A percentile compares a stretch with the other conserved stretches of the same genome.
phyloP scores from a whole-genome alignment of 371 early-diverging fungal species.

The Vairimorpha ceranae region DNA sequence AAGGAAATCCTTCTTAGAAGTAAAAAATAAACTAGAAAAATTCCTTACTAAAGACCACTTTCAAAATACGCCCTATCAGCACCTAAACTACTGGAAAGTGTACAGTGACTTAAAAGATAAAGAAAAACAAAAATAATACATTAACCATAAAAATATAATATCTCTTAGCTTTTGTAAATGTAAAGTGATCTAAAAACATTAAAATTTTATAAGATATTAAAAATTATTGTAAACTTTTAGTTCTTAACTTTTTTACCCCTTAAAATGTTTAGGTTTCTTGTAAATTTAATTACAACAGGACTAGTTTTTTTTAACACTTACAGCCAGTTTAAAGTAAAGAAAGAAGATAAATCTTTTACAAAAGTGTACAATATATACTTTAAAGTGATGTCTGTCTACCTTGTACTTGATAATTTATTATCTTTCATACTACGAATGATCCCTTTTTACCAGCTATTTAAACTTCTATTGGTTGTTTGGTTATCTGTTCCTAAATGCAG shows the following conservation, averaged over 20 bases:
- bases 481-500: slow-evolving; percentile 40
- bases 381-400: slow-evolving; percentile 37
- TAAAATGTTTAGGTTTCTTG: slow-evolving; percentile 33
- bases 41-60: slow-evolving; percentile 16
- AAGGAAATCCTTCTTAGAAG: neutral
- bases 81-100: slow-evolving; percentile 1
- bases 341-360: slow-evolving; percentile 19
- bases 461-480: slow-evolving; percentile 40
- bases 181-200: too few relatives aligned
- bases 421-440: slow-evolving; percentile 37
- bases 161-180: too few relatives aligned
- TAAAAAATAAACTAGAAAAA: neutral
- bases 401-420: slow-evolving; percentile 49
- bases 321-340: slow-evolving; percentile 31
- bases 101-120: neutral
- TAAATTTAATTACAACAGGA: slow-evolving; percentile 22
- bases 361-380: slow-evolving; percentile 46
- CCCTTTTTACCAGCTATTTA: slow-evolving; percentile 51
- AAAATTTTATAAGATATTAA: too few relatives aligned
- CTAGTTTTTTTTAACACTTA: slow-evolving; percentile 45
- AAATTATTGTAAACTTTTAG: too few relatives aligned
- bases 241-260: neutral
- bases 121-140: too few relatives aligned
- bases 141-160: too few relatives aligned
- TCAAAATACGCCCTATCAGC: slow-evolving; percentile 12